Percentiles rank a stretch among this genome's conserved stretches.
Conservation (phyloP, 768 basidiomycete genomes). For the Plicaturopsis crispa region DNA sequence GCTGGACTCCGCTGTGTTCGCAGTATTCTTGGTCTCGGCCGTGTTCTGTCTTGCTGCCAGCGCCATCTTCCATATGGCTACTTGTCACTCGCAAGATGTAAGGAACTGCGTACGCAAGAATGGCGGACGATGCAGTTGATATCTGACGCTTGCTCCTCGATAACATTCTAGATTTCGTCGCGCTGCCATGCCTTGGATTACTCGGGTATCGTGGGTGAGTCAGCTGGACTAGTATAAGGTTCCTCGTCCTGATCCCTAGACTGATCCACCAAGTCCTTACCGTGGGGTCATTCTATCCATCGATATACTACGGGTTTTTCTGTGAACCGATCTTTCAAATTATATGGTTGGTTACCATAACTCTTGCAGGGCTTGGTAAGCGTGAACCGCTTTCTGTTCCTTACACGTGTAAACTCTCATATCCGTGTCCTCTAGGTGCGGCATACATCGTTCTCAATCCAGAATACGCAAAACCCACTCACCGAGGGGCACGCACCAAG, state of each 20-base stretch:
- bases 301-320: conserved; percentile 73
- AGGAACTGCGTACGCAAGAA: too few species aligned
- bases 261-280: conserved; percentile 37
- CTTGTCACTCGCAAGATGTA: conserved; percentile 68
- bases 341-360: conserved; percentile 49
- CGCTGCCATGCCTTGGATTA: conserved; percentile 67
- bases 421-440: conserved; percentile 35
- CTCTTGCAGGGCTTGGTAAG: conserved; percentile 52
- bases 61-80: conserved; percentile 65
- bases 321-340: conserved; percentile 47
- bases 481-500: conserved; percentile 69
- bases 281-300: conserved; percentile 74
- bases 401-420: conserved; percentile 6
- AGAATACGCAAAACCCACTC: conserved; percentile 66
- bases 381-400: conserved; percentile 5
- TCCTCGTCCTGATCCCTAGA: background rate
- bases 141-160: conserved; percentile 6
- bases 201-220: conserved; percentile 58
- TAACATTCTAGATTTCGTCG: conserved; percentile 39
- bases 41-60: conserved; percentile 68
- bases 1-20: conserved; percentile 52
- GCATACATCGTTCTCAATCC: conserved; percentile 75
- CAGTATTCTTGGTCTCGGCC: conserved; percentile 62
- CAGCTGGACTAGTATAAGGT: conserved; percentile 7
- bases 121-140: too few species aligned